Evolutionary conservation across 257 asterid genomes (phyloP), one percentile per base, ranked within the genome.

Genomic region (Craterostigma plantagineum): DNA sequence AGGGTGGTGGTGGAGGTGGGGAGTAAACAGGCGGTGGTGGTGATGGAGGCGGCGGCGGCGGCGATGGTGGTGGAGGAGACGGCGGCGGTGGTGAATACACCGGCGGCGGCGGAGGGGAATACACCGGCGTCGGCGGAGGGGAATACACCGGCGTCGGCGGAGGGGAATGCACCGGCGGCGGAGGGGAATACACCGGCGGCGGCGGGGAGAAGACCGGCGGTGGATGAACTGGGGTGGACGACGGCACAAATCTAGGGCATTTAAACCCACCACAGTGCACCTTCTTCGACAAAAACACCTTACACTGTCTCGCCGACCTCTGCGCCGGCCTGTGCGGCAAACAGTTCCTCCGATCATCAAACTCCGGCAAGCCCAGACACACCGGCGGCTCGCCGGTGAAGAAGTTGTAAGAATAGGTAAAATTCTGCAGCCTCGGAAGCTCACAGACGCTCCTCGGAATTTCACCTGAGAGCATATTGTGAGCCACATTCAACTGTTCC

Each of bases 401-500:
- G 62, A 83, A 83, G 56, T 83, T 83, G 38, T 69, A 70, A 0
- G 82, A 59, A 42, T 38, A 73, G 0, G 92, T 79, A 35, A 83
- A 83, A 63, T 79, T 83, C 69, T 68, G 66, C 23, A 79, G 65
- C 51, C 61, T 62, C 0, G 91, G 95, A 46, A 79, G 66, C 38
- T 35, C 10, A 51, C 95, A 83, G 5, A 79, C 69, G 36, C 81
- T 73, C 52, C 43, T 48, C 0, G 95, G 95, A 57, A 83, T 83
- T 3, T 43, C 18, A 11, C 92, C 92, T 0, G 81, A 49, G 0
- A 76, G 59, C 62, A 58, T 35, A 44, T 83, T 83, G 56, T 76
- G 72, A 10, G 82, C 92, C 45, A 83, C 91, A 57, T 83, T 76
- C 43, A 83, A 37, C 65, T 76, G 86, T 66, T 83, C 92, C 78